Evolutionary conservation across 1,284 basidiomycete species (phyloP), one percentile per base, ranked within the genome.

Genomic region (Pseudomicrostroma phylloplanum): DNA sequence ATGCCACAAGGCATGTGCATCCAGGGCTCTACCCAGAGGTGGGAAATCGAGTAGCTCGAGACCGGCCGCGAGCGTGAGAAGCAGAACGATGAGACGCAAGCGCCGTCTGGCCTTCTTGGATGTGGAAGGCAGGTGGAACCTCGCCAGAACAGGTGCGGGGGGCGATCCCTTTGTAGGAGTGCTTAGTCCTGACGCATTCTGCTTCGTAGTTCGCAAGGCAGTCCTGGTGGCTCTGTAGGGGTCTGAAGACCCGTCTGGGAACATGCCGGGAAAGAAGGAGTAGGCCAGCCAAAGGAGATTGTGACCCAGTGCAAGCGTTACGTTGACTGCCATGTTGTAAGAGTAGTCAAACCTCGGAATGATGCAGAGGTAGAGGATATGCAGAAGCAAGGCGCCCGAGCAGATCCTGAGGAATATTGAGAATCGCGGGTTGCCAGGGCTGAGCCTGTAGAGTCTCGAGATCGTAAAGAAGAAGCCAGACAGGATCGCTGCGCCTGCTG

Each of bases 1-100:
- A 81, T 99, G 96, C 96, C 96, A 98, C 12, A 97, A 81, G 3
- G 92, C 84, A 80, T 98, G 96, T 0, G 94, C 92, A 75, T 99
- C 96, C n/a, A 97, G 81, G 2, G 87, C 78, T 49, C 92, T 81
- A 26, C 79, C 72, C 13, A 80, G 55, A 0, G 96, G 91, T 1
- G 91, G 86, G 72, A 98, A 98, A 75, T 99, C 96, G 68, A 96
- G 86, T 1, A 98, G 77, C 78, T 99, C 96, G 26, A 99, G 83
- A 0, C 83, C 82, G 17, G 89, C 91, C 9, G 91, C 89, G 0
- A 84, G 82, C 1, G 87, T 90, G 1, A 89, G 93, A 42, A 90
- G 80, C 1, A 85, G 68, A 76, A 79, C 59, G 82, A 84, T 72
- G 84, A 86, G 17, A 74, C 66, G 36, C 86, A 86, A 63, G 19